Conservation (phyloP, 495 filamentous ascomycete species). For the Amniculicola lignicola region DNA sequence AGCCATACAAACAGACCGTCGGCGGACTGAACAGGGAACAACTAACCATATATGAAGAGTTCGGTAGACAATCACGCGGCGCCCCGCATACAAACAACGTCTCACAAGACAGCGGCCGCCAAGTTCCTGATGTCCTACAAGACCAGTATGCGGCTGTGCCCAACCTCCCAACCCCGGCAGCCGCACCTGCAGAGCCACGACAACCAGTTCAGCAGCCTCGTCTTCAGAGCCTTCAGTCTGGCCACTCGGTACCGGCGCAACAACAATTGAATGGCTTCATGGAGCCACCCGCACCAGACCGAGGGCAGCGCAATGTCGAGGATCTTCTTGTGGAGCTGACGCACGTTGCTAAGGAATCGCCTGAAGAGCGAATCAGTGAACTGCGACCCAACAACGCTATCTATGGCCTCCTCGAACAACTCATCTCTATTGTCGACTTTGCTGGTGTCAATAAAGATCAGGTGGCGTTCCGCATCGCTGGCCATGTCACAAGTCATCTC, state of each 20-base stretch:
- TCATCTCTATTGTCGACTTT: slow-evolving; percentile 49
- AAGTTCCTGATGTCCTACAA: slow-evolving; percentile 72
- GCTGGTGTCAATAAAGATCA: slow-evolving; percentile 56
- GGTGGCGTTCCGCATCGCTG: slow-evolving; percentile 63
- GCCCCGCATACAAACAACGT: slow-evolving; percentile 55
- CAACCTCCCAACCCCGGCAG: slow-evolving; percentile 73
- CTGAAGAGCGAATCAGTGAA: slow-evolving; percentile 68
- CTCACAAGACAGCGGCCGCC: slow-evolving; percentile 57
- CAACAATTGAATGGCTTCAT: slow-evolving; percentile 63
- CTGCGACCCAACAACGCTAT: slow-evolving; percentile 45
- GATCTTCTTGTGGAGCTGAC: slow-evolving; percentile 69
- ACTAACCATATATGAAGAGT: slow-evolving; percentile 93
- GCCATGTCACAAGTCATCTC: slow-evolving; percentile 67
- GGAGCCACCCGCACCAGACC: slow-evolving; percentile 52
- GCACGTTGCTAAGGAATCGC: slow-evolving; percentile 58
- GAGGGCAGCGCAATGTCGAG: slow-evolving; percentile 58
- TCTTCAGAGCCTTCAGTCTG: slow-evolving; percentile 36
- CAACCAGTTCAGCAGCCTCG: slow-evolving; percentile 57
- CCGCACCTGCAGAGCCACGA: slow-evolving; percentile 71
- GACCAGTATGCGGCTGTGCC: slow-evolving; percentile 77
- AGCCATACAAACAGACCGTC: slow-evolving; percentile 78
- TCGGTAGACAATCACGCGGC: slow-evolving; percentile 74
- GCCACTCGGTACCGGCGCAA: slow-evolving; percentile 44
- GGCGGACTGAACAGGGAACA: slow-evolving; percentile 86
- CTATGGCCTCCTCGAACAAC: slow-evolving; percentile 47